These are phyloP conservation scores for Balakata baccata DNA, from an alignment of 345 rosid species.

Conservation along the genomic window DNA sequence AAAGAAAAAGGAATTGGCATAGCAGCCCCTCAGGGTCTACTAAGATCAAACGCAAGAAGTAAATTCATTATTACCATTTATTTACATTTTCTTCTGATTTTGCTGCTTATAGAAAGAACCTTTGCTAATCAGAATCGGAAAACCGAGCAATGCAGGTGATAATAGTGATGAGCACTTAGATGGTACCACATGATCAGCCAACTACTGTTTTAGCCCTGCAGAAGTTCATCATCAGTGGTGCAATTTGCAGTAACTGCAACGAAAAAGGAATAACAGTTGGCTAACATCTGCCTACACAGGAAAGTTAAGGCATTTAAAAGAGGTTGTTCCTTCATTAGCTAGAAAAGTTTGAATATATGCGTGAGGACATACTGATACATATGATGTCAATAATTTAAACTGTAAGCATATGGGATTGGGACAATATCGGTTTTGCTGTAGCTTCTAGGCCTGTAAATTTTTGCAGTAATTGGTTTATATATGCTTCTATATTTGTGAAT, in stretches of 20 bases:
- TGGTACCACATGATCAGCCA: neutral
- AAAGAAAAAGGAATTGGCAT: slow-evolving; percentile 89
- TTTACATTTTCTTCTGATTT: neutral
- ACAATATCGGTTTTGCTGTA: neutral
- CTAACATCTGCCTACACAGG: neutral
- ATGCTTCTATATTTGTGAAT: neutral
- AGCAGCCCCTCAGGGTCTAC: slow-evolving; percentile 61
- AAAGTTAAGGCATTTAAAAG: slow-evolving; percentile 7
- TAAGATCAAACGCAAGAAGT: slow-evolving; percentile 84
- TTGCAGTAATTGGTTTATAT: slow-evolving; percentile 11
- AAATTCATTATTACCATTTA: slow-evolving; percentile 15
- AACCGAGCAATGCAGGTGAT: slow-evolving; percentile 40
- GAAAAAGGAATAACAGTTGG: slow-evolving; percentile 4
- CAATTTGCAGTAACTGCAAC: neutral
- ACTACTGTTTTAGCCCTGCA: neutral
- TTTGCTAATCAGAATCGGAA: slow-evolving; percentile 5
- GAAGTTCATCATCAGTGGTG: neutral
- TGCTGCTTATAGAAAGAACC: neutral
- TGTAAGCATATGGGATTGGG: slow-evolving; percentile 9
- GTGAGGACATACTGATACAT: slow-evolving; percentile 5
- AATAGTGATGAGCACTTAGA: slow-evolving; percentile 20
- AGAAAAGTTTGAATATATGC: slow-evolving; percentile 7
- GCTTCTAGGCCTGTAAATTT: slow-evolving; percentile 11
- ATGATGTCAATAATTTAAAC: slow-evolving; percentile 13
- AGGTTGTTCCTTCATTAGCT: slow-evolving; percentile 9